Conservation (phyloP, 352 stramenopile species). For the Phytopythium sindhum region DNA sequence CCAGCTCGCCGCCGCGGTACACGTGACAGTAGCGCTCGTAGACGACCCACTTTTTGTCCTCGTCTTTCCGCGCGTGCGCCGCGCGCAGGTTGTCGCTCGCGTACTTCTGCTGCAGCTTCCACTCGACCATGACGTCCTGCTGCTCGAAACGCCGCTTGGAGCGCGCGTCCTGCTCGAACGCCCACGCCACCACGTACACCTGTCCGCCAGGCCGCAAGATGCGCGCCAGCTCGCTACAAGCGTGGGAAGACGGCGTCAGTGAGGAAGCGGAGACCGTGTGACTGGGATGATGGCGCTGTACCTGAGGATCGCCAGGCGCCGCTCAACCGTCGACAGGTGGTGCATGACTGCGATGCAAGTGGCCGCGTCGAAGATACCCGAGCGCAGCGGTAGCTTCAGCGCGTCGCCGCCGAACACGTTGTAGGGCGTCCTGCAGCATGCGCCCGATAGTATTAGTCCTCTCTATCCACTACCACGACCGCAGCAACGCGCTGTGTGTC, state of each 20-base stretch:
- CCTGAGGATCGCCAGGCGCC: slow-evolving; percentile 66
- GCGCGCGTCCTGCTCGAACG: slow-evolving; percentile 74
- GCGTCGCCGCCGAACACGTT: slow-evolving; percentile 72
- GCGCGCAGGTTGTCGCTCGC: slow-evolving; percentile 10
- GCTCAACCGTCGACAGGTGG: slow-evolving; percentile 77
- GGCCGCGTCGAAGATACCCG: slow-evolving; percentile 62
- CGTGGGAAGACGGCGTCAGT: not conserved
- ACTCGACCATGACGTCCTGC: slow-evolving; percentile 85
- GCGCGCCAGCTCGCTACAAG: slow-evolving; percentile 57
- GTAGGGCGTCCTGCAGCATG: slow-evolving; percentile 26
- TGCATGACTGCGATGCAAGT: slow-evolving; percentile 83
- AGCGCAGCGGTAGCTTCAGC: slow-evolving; percentile 58
- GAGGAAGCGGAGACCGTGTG: not conserved
- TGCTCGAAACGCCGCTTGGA: slow-evolving; percentile 76
- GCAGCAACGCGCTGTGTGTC: not conserved
- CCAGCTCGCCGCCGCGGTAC: slow-evolving; percentile 66
- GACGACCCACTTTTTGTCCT: slow-evolving; percentile 60
- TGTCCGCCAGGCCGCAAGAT: slow-evolving; percentile 54
- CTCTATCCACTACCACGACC: not conserved
- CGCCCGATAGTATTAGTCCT: not conserved
- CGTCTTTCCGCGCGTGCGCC: slow-evolving; percentile 1
- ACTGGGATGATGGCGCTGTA: slow-evolving; percentile 10
- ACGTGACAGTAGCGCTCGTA: slow-evolving; percentile 86
- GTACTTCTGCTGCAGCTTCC: slow-evolving; percentile 86
- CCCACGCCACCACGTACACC: slow-evolving; percentile 73